Percentiles rank a stretch among this genome's conserved stretches.
Conservation (phyloP, 2,329 filamentous ascomycete species). For the Metarhizium robertsii region DNA sequence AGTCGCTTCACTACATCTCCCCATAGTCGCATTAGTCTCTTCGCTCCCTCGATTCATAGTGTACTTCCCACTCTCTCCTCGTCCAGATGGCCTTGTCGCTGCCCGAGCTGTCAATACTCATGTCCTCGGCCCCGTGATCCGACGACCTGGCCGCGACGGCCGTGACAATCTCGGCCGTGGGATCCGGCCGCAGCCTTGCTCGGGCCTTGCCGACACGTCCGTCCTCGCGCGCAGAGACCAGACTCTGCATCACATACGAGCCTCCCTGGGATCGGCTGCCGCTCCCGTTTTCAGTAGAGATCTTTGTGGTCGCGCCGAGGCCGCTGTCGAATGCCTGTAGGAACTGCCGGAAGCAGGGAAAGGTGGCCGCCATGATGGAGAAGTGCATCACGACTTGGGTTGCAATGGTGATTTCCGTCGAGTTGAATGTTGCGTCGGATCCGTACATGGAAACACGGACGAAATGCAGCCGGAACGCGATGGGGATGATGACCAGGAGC, state of each 20-base stretch:
- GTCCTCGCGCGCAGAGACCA: neutral
- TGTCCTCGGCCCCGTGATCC: neutral
- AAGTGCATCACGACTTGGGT: constrained; percentile 13
- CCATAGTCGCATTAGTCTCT: neutral
- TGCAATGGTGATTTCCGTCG: constrained; percentile 4
- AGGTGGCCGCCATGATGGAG: constrained; percentile 12
- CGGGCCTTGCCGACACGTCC: neutral
- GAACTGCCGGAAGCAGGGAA: constrained; percentile 12
- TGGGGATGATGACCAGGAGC: constrained; percentile 10
- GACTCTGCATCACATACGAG: constrained; percentile 7
- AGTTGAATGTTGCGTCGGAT: constrained; percentile 1
- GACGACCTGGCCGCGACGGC: neutral
- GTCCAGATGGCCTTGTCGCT: constrained; percentile 11
- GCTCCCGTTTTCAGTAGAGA: constrained; percentile 3
- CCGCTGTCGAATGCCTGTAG: constrained; percentile 11
- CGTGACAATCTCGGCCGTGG: constrained; percentile 1
- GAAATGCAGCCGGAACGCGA: constrained; percentile 7
- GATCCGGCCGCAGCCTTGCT: constrained; percentile 2
- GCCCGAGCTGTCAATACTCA: constrained; percentile 8
- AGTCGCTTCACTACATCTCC: too few species aligned
- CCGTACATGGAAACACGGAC: neutral
- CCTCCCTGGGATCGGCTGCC: constrained; percentile 1
- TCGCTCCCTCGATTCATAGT: constrained; percentile 1
- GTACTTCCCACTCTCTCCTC: constrained; percentile 5
- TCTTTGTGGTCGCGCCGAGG: constrained; percentile 10